A percentile compares a stretch with the other conserved stretches of the same genome.
Conservation (phyloP, 2,329 filamentous ascomycete genomes). For the Trichoderma afroharzianum region DNA sequence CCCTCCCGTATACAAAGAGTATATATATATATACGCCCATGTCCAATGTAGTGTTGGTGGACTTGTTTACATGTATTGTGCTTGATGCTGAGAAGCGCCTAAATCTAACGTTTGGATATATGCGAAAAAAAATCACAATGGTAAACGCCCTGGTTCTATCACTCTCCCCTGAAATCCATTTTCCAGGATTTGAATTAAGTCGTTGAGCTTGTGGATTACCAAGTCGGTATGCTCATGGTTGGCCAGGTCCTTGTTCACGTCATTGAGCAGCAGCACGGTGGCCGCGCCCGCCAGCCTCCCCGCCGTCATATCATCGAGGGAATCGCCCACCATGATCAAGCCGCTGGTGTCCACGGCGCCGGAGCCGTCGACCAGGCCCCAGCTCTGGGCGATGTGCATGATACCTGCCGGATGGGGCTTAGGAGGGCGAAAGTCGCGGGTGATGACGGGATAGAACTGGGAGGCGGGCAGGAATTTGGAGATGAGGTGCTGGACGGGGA, state of each 20-base stretch:
- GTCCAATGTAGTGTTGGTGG: not conserved
- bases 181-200: slow-evolving; percentile 72
- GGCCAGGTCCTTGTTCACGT: slow-evolving; percentile 69
- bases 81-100: slow-evolving; percentile 1
- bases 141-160: slow-evolving; percentile 17
- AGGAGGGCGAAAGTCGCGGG: slow-evolving; percentile 74
- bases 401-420: slow-evolving; percentile 90
- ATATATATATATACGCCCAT: not conserved
- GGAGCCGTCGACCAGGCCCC: slow-evolving; percentile 53
- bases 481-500: slow-evolving; percentile 71
- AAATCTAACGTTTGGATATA: slow-evolving; percentile 1
- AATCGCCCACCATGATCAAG: slow-evolving; percentile 70
- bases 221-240: slow-evolving; percentile 75
- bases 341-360: slow-evolving; percentile 41
- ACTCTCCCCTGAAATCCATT: slow-evolving; percentile 62
- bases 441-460: slow-evolving; percentile 75
- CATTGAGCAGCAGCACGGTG: slow-evolving; percentile 83
- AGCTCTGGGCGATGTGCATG: slow-evolving; percentile 74
- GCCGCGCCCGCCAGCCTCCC: slow-evolving; percentile 79
- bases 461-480: slow-evolving; percentile 67
- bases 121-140: not conserved
- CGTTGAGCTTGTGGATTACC: slow-evolving; percentile 67
- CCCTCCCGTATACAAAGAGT: not conserved
- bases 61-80: not conserved
- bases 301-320: slow-evolving; percentile 89